Base-by-base conservation (phyloP, 441 rosid genomes). In the Euphorbia celastroides region DNA sequence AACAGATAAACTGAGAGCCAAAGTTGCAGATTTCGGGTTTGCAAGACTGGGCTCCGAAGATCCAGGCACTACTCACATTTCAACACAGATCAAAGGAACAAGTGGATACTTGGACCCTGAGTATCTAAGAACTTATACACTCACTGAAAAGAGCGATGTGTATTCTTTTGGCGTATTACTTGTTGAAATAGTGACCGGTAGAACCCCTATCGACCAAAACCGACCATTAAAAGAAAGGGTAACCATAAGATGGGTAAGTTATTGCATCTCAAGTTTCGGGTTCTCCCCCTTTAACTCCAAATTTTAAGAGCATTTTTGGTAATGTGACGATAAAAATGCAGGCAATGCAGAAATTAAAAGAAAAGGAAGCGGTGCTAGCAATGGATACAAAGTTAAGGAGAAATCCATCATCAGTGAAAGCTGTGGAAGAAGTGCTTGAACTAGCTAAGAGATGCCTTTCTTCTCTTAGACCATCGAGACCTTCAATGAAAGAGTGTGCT, bases 371-470 rank as follows among this genome's bases (percentile, higher is more conserved):
- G 27, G 75, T 93, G 51, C 60, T 89, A 17, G 88, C 79, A 0
- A 88, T 93, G 97, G 97, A 93, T 72, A 85, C 89, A 48, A 72
- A 80, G 57, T 71, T 93, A 27, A 81, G 67, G 72, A 86, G 97
- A 74, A 84, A 68, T 76, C 81, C 91, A 51, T 86, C 84, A 31
- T 84, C 96, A 23, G 74, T 70, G 69, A 76, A 65, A 64, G 95
- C 80, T 32, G 75, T 79, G 34, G 92, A 83, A 78, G 71, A 81
- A 36, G 79, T 93, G 31, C 84, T 90, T 61, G 77, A 61, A 76
- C 84, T 93, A 69, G 98, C 97, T 7, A 77, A 64, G 1, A 74
- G 72, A 54, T 93, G 98, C 80, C 72, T 90, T 11, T 78, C 81
- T 34, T 67, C 81, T 10, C 34, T 75, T 3, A 86, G 83, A 81